Evolutionary conservation across 2,329 filamentous ascomycete genomes (phyloP).

Genomic region (Fusarium sp.): DNA sequence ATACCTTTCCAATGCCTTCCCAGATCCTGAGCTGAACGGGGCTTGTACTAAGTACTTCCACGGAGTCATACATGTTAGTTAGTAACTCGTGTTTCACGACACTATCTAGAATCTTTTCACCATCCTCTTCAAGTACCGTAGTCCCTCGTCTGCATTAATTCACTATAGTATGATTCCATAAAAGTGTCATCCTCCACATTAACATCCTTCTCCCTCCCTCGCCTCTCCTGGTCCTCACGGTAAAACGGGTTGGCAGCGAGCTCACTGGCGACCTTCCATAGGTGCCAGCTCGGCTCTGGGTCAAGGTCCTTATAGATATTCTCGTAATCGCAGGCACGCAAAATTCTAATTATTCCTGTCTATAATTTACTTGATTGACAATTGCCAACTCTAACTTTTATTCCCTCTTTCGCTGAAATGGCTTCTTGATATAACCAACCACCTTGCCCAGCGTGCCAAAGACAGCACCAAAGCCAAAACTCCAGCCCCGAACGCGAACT

Average conservation of each 20-base stretch:
- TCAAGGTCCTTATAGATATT: background rate
- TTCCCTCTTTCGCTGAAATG: constrained; percentile 34
- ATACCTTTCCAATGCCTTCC: background rate
- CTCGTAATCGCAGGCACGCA: background rate
- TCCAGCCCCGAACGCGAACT: constrained; percentile 75
- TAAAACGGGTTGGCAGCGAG: background rate
- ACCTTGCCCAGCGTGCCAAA: constrained; percentile 36
- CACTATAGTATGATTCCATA: background rate
- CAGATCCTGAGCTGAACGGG: background rate
- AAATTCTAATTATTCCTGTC: background rate
- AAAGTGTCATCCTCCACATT: background rate
- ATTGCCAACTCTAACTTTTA: constrained; percentile 1
- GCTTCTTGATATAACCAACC: constrained; percentile 34
- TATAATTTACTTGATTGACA: background rate
- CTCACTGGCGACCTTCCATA: background rate
- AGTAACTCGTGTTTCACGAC: background rate
- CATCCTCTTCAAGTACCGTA: no score
- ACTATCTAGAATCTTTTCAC: no score
- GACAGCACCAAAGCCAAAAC: constrained; percentile 69
- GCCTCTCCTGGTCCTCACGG: constrained; percentile 5
- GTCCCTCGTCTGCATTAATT: background rate
- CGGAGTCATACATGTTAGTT: background rate
- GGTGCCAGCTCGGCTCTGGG: constrained; percentile 1
- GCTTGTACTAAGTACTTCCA: background rate
- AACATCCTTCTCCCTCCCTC: background rate